Percentiles rank a stretch among this genome's conserved stretches.
phyloP scores from a whole-genome alignment of 2,329 filamentous ascomycete species.

The Pyrenophora seminiperda region DNA sequence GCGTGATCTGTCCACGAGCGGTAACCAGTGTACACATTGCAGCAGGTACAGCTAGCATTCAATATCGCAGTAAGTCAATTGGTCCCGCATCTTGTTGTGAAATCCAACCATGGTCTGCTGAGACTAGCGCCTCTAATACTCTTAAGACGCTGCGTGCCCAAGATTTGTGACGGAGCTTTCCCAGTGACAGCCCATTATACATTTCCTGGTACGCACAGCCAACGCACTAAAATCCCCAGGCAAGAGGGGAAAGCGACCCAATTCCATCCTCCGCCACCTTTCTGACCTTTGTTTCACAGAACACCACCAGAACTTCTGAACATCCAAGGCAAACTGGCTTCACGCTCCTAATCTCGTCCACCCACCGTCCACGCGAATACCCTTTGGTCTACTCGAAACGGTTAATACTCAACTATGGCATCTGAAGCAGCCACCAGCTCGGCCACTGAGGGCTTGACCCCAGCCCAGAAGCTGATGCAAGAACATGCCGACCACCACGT shows the following conservation, averaged over 20 bases:
- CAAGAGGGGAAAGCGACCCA: neutral
- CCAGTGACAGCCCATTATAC: conserved; percentile 12
- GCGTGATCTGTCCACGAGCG: conserved; percentile 4
- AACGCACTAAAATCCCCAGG: conserved; percentile 7
- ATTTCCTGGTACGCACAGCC: conserved; percentile 14
- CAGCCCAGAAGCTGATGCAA: conserved; percentile 66
- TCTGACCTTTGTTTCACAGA: conserved; percentile 1
- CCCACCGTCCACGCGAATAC: conserved; percentile 43
- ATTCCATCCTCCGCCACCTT: neutral
- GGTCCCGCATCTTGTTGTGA: conserved; percentile 4
- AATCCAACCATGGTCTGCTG: conserved; percentile 10
- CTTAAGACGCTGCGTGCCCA: conserved; percentile 9
- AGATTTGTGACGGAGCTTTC: conserved; percentile 12
- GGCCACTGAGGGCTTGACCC: conserved; percentile 45
- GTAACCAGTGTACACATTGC: conserved; percentile 4
- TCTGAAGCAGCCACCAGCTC: conserved; percentile 44
- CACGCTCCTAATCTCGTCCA: conserved; percentile 30
- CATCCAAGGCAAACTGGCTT: conserved; percentile 34
- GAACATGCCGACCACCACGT: conserved; percentile 66
- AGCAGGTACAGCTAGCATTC: no score
- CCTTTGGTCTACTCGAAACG: conserved; percentile 48
- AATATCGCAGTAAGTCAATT: conserved; percentile 18
- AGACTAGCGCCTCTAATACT: conserved; percentile 2
- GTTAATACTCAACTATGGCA: conserved; percentile 47
- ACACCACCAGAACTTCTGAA: neutral